Evolutionary conservation across 192 early-diverging fungal genomes (phyloP), one percentile per base, ranked within the genome.

Genomic region (Kappamyces sp.): DNA sequence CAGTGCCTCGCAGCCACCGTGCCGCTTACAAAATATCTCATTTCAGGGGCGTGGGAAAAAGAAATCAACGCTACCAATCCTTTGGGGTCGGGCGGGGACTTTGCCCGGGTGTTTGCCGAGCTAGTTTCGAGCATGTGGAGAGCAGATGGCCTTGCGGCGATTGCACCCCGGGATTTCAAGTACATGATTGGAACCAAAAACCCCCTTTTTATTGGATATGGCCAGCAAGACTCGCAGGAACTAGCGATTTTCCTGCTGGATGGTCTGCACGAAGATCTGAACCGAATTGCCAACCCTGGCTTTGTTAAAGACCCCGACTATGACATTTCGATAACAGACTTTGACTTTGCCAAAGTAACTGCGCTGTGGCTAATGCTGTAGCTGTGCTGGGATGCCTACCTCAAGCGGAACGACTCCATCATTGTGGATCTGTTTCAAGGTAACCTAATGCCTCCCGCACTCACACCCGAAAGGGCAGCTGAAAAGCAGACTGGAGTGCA

Each of bases 201-300:
- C 43, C 69, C 65, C 2, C 75, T 73, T 2, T 85, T 88, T 63
- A 43, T 70, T 60, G 88, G 90, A 5, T 91, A 89, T 65, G 75
- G 81, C 47, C 89, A 91, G 64, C 88, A 89, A 59, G 87, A 93
- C 66, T 88, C 89, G 32, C 89, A 88, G 60, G 91, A 93, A 72
- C 79, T 93, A 7, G 67, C 91, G 41, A 80, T 77, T 11, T 91
- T 84, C 42, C 67, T 93, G 34, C 70, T 93, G 14, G 91, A 93
- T 63, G 88, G 89, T 0, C 64, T 93, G 46, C 91, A 93, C 62
- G 91, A 93, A 61, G 91, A 93, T 41, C 69, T 93, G 43, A 91
- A 93, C 64, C 75, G 89, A 9, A 88, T 93, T 39, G 45, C 71
- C 45, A 78, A 85, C 45, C 91, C 89, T 47, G 87, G 86, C 1